Conservation (phyloP, 164 flowering plant species). For the Vitis amurensis region DNA sequence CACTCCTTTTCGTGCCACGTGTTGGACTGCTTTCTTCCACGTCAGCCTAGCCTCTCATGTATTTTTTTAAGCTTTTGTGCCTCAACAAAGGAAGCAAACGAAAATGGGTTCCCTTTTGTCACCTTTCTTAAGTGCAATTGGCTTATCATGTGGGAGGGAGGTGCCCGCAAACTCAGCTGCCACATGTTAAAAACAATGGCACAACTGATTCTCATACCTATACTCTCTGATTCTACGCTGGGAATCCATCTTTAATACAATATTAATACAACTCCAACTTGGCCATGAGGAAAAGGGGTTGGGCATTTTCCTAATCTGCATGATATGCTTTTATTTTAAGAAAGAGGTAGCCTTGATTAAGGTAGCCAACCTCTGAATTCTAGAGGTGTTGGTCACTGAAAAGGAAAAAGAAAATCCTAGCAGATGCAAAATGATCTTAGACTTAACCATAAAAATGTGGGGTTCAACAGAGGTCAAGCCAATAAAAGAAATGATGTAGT, state of each 20-base stretch:
- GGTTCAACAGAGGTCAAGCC: slow-evolving; percentile 25
- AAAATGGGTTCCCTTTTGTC: slow-evolving; percentile 1
- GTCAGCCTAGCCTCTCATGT: too few species aligned
- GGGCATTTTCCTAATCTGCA: slow-evolving; percentile 11
- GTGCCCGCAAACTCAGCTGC: slow-evolving; percentile 5
- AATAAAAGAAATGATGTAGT: slow-evolving; percentile 12
- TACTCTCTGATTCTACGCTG: neutral
- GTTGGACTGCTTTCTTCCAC: too few species aligned
- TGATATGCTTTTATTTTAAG: slow-evolving; percentile 27
- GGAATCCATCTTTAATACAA: slow-evolving; percentile 8
- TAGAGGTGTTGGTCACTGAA: slow-evolving; percentile 20
- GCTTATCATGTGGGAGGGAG: neutral
- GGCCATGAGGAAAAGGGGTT: slow-evolving; percentile 4
- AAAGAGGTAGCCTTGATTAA: slow-evolving; percentile 3
- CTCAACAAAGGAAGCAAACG: too few species aligned
- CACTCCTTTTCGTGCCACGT: too few species aligned
- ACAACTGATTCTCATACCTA: slow-evolving; percentile 1
- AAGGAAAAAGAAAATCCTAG: slow-evolving; percentile 20
- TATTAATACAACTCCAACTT: neutral
- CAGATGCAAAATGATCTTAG: slow-evolving; percentile 14
- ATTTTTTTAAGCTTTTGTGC: too few species aligned
- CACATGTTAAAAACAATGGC: slow-evolving; percentile 2
- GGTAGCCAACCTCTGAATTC: slow-evolving; percentile 36
- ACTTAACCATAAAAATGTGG: neutral
- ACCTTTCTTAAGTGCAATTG: neutral